Percentiles rank a stretch among this genome's conserved stretches.
Conservation (phyloP, 1,139 yeast genomes). For the Saccharomyces pastorianus region DNA sequence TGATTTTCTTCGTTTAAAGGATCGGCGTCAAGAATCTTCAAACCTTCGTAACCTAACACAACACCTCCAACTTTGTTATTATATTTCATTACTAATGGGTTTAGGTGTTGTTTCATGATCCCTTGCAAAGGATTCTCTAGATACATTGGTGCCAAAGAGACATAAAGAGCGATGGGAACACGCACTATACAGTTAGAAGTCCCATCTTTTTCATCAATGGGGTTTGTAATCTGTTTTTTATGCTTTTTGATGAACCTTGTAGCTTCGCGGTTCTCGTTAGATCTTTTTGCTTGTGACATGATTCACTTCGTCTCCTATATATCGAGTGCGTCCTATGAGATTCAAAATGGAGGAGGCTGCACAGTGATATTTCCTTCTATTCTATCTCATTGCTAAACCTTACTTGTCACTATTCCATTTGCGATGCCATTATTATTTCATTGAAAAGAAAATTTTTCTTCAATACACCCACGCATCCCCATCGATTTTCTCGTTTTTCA, state of each 20-base stretch:
- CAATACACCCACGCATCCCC: neutral
- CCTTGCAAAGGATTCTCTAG: constrained; percentile 65
- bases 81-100: constrained; percentile 80
- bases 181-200: constrained; percentile 29
- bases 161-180: constrained; percentile 58
- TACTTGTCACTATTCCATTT: neutral
- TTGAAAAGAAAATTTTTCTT: neutral
- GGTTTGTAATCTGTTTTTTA: constrained; percentile 24
- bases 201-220: constrained; percentile 23
- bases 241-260: constrained; percentile 25
- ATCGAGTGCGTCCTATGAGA: neutral
- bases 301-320: neutral
- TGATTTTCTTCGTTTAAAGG: constrained; percentile 27
- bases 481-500: neutral
- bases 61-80: constrained; percentile 70
- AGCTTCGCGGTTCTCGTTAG: constrained; percentile 15
- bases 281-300: constrained; percentile 20
- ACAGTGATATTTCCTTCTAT: neutral
- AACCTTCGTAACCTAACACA: constrained; percentile 66
- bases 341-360: too few relatives aligned
- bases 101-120: constrained; percentile 77
- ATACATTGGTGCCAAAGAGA: constrained; percentile 80
- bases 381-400: neutral
- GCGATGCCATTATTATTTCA: neutral
- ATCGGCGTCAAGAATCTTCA: constrained; percentile 39